Base-by-base conservation (phyloP, 345 rosid species). In the Rhodomyrtus tomentosa region DNA sequence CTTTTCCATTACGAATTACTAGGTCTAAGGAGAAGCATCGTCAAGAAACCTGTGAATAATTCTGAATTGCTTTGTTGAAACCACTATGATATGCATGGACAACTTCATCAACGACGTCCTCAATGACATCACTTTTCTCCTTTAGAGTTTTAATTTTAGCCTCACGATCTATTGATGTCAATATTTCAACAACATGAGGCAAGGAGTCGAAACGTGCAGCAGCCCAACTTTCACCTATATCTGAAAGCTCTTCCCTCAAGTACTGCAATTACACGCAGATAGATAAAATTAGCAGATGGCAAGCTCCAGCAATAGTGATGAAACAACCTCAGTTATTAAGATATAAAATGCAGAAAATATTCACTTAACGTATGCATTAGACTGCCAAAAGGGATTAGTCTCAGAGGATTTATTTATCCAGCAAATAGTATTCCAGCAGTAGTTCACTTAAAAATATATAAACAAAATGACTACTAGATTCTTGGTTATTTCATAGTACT, bases 91-190 rank as follows among this genome's bases (percentile, higher is more conserved):
- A 96, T 87, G 99, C 90, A 54, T 98, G 99, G 55, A 98, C 99
- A 76, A 98, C 98, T 92, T 96, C 99, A 90, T 98, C 99, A n/a
- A 98, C 99, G 62, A 98, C 96, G 85, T 98, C 99, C 95, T 98
- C 99, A 49, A 98, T 91, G 80, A 96, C 93, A 89, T 96, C 98
- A 84, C 96, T 93, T 87, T 95, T 98, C 83, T 98, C 98, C 93
- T 91, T 98, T 82, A 98, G 89, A 87, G 89, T 45, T 86, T 87
- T 94, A 86, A 91, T 89, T 83, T 98, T 99, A 84, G 89, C 92
- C 87, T 96, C 98, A 59, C 99, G 98, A 88, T 98, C 98, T 90
- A 91, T 95, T 32, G 99, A 98, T 29, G 99, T 96, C 90, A 98
- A 88, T 85, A 96, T 98, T 84, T 93, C 98, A 56, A 98, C 99